Base-by-base conservation (phyloP, 1,139 yeast species). In the Blastobotrys aristatus region DNA sequence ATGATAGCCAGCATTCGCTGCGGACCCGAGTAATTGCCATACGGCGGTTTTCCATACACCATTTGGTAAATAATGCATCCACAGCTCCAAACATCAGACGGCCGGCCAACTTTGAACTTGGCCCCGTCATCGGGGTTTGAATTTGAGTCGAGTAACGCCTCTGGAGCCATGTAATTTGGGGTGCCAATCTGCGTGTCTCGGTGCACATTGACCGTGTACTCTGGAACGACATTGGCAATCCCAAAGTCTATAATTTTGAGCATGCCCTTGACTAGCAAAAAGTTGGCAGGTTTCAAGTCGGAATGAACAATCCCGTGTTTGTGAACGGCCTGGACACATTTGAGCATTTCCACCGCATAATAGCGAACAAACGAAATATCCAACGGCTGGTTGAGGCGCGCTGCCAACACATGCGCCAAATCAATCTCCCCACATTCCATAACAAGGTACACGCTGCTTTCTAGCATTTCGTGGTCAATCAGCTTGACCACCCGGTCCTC, bases 141-240 rank as follows among this genome's bases (percentile, higher is more conserved):
- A 48, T 68, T 74, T 47, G 79, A 78, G 63, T 83, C 95, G 39
- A 84, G 74, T 49, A 90, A 70, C 0, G 97, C 88, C 64, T 92
- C 98, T 0, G 98, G 98, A 0, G 98, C 97, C 98, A 92, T 92
- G 64, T 92, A 92, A 64, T 86, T 88, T 2, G 97, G 96, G 0
- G 98, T 92, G 2, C 98, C 98, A 49, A 89, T 84, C 63, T 88
- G 97, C 5, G 89, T 79, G 53, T 88, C 95, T 50, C 97, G 75
- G 62, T 90, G 92, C 20, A 92, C 79, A 59, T 92, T 92, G 27
- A 86, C 81, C 0, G 98, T 92, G 60, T 88, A 88, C 49, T 90
- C 97, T 1, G 96, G 95, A 1, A 92, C 92, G 0, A 92, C 88
- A 67, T 90, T 86, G 13, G 97, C 95, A 50, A 92, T 92, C 17